Evolutionary conservation across 164 flowering plant genomes (phyloP).

Genomic region (Annona cherimola): DNA sequence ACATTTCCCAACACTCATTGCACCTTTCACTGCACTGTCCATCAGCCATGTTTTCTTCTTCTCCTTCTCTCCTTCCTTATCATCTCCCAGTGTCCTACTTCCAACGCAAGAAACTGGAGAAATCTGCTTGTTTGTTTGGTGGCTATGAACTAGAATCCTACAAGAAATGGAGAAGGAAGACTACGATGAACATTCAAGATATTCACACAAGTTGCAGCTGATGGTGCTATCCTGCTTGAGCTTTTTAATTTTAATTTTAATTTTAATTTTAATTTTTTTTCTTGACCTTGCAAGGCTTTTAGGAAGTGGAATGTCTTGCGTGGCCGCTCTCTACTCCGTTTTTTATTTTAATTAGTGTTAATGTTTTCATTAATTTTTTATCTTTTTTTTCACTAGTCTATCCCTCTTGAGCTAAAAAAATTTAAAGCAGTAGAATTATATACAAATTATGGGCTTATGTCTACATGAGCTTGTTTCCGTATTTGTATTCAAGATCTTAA

Average conservation of each 20-base stretch:
- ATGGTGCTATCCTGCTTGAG: not conserved
- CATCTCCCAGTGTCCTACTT: not conserved
- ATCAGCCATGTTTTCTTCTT: not conserved
- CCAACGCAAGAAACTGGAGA: not conserved
- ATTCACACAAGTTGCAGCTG: not conserved
- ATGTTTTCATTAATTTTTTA: constrained; percentile 11
- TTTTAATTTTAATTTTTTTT: constrained; percentile 13
- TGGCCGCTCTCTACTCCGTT: constrained; percentile 9
- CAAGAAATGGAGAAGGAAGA: not conserved
- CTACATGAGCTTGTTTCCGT: not conserved
- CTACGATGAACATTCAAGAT: too few relatives aligned
- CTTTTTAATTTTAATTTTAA: not conserved
- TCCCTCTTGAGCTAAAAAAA: constrained; percentile 44
- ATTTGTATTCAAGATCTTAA: not conserved
- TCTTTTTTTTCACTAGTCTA: constrained; percentile 14
- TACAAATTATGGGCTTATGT: too few relatives aligned
- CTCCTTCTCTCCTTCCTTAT: not conserved
- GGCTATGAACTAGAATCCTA: not conserved
- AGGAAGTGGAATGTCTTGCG: not conserved
- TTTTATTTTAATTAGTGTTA: not conserved
- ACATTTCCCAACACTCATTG: too few relatives aligned
- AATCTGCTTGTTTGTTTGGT: too few relatives aligned
- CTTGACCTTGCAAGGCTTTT: constrained; percentile 66
- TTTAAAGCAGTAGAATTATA: too few relatives aligned
- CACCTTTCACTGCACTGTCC: too few relatives aligned